phyloP scores from a whole-genome alignment of 306 rosid species.

The Vicia faba region DNA sequence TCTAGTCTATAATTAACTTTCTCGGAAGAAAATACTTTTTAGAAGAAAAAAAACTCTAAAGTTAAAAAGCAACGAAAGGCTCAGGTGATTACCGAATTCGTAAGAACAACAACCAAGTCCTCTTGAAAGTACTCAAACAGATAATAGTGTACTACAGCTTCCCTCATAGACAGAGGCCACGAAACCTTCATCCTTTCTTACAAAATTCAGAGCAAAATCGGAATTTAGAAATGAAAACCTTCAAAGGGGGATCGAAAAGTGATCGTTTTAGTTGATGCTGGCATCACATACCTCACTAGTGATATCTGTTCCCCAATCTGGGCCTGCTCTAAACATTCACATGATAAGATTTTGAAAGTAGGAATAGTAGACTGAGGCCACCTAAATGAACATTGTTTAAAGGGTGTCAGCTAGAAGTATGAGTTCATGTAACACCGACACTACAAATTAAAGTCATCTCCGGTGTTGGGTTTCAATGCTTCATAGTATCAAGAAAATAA shows the following conservation, averaged over 20 bases:
- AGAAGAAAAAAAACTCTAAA: neutral
- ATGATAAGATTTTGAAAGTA: constrained; percentile 63
- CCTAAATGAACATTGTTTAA: constrained; percentile 56
- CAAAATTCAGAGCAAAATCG: constrained; percentile 58
- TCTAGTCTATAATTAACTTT: constrained; percentile 10
- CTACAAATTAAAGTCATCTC: no score
- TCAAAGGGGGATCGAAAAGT: constrained; percentile 6
- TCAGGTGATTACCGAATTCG: constrained; percentile 63
- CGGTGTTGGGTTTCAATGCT: no score
- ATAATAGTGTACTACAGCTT: constrained; percentile 77
- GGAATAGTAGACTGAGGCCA: constrained; percentile 87
- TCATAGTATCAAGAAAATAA: no score
- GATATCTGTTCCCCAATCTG: constrained; percentile 80
- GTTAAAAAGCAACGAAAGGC: neutral
- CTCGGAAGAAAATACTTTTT: no score
- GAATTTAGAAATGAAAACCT: constrained; percentile 38
- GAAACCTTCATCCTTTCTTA: constrained; percentile 93
- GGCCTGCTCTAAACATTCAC: constrained; percentile 70
- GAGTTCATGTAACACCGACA: no score
- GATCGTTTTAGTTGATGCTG: neutral
- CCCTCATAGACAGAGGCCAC: constrained; percentile 94
- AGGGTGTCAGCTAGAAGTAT: constrained; percentile 20
- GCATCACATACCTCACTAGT: constrained; percentile 74
- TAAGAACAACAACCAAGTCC: constrained; percentile 69
- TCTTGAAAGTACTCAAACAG: constrained; percentile 88